phyloP scores from a whole-genome alignment of 177 flowering plant genomes.

The Telopea speciosissima region DNA sequence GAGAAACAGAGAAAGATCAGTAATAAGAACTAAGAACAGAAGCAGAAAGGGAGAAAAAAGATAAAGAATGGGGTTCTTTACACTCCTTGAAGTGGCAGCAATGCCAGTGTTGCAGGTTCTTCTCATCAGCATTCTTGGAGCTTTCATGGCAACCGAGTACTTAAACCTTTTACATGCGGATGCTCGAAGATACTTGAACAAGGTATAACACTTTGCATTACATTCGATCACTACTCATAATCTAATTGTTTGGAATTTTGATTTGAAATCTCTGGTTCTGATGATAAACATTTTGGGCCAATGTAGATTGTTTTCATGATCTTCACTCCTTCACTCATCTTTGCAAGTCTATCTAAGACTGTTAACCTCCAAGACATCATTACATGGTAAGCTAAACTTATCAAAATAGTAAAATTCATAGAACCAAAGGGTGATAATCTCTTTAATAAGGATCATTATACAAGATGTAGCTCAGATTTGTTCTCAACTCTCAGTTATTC shows the following conservation, averaged over 20 bases:
- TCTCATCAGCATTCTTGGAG: conserved; percentile 61
- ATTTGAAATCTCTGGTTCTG: not conserved
- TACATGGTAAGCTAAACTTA: conserved; percentile 63
- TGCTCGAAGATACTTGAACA: conserved; percentile 64
- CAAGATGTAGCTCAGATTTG: no score
- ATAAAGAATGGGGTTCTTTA: conserved; percentile 65
- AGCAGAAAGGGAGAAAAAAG: not conserved
- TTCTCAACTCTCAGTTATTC: no score
- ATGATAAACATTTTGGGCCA: not conserved
- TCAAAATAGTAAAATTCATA: no score
- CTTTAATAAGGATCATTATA: no score
- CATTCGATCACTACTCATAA: no score
- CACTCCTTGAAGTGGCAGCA: conserved; percentile 69
- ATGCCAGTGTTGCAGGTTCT: conserved; percentile 84
- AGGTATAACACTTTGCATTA: no score
- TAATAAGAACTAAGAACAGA: not conserved
- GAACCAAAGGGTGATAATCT: no score
- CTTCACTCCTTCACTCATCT: conserved; percentile 77
- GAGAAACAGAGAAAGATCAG: no score
- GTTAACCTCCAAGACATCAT: conserved; percentile 77
- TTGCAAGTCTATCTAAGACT: conserved; percentile 67
- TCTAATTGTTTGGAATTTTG: not conserved
- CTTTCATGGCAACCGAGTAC: conserved; percentile 61
- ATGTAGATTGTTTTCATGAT: conserved; percentile 78
- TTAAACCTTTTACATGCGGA: conserved; percentile 53